A percentile compares a stretch with the other conserved stretches of the same genome.
Evolutionary conservation across 2,329 filamentous ascomycete genomes (phyloP).

Genomic region (Chaetothyriales sp.): DNA sequence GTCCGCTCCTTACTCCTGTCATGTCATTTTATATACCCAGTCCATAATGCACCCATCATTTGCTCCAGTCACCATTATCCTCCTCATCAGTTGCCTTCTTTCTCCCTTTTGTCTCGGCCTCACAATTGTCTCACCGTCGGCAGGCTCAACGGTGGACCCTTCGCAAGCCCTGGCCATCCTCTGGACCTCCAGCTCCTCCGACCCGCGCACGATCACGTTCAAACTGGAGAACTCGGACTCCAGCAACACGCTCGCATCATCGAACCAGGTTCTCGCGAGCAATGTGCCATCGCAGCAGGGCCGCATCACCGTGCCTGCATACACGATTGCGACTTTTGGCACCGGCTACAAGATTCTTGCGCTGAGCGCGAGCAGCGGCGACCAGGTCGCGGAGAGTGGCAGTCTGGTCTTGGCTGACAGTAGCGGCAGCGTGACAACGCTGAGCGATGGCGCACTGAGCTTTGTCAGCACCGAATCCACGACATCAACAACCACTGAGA

Average conservation of each 20-base stretch:
- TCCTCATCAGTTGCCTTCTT: conserved; percentile 1
- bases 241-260: conserved; percentile 1
- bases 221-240: conserved; percentile 27
- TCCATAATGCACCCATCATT: background rate
- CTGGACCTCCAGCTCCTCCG: conserved; percentile 18
- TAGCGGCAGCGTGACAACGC: conserved; percentile 1
- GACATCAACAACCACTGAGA: background rate
- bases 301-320: conserved; percentile 4
- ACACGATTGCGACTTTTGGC: conserved; percentile 3
- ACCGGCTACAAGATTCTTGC: conserved; percentile 3
- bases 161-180: conserved; percentile 13
- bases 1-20: background rate
- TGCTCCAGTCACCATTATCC: background rate
- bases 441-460: conserved; percentile 2
- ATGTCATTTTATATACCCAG: conserved; percentile 2
- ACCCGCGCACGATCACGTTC: conserved; percentile 27
- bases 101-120: conserved; percentile 3
- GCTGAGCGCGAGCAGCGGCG: conserved; percentile 1
- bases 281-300: conserved; percentile 4
- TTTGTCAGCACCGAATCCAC: background rate
- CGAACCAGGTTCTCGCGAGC: conserved; percentile 2
- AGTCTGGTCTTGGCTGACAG: background rate
- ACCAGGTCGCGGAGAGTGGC: conserved; percentile 1
- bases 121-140: conserved; percentile 8
- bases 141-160: conserved; percentile 5